Evolutionary conservation across 768 basidiomycete species (phyloP).

Genomic region (Imleria badia): DNA sequence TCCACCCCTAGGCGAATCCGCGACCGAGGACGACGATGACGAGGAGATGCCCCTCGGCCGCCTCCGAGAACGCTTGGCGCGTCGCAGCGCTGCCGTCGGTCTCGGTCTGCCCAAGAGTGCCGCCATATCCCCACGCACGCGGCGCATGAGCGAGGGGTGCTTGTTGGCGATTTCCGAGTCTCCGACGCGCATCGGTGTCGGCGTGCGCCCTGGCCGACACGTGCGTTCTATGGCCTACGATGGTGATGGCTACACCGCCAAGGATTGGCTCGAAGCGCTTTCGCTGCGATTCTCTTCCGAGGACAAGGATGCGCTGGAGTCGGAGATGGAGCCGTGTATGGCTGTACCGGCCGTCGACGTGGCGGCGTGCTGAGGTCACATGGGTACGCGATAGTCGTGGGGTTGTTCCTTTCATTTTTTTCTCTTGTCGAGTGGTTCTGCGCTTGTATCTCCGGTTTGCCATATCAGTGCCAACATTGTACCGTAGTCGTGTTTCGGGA

Average conservation of each 20-base stretch:
- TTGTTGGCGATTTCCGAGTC: constrained; percentile 11
- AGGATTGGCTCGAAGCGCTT: constrained; percentile 22
- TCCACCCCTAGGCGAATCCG: constrained; percentile 12
- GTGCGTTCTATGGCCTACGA: constrained; percentile 10
- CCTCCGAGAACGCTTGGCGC: constrained; percentile 10
- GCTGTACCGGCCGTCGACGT: not conserved
- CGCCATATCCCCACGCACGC: not conserved
- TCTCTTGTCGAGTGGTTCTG: not conserved
- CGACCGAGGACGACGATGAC: constrained; percentile 10
- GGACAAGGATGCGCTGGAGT: not conserved
- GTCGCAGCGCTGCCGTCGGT: not conserved
- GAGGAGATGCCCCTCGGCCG: constrained; percentile 17
- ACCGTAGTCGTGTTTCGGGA: not conserved
- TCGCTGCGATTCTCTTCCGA: constrained; percentile 11
- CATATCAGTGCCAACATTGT: not conserved
- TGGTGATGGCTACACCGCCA: not conserved
- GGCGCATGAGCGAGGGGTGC: constrained; percentile 23
- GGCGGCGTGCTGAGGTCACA: not conserved
- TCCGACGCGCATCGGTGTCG: constrained; percentile 15
- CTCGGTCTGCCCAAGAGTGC: not conserved
- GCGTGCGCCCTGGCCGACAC: not conserved
- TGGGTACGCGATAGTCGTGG: not conserved
- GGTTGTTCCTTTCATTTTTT: not conserved
- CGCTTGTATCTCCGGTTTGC: not conserved
- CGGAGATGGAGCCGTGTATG: not conserved